Percentiles rank a stretch among this genome's conserved stretches.
Evolutionary conservation across 345 rosid genomes (phyloP).

Genomic region (Boechera retrofracta): DNA sequence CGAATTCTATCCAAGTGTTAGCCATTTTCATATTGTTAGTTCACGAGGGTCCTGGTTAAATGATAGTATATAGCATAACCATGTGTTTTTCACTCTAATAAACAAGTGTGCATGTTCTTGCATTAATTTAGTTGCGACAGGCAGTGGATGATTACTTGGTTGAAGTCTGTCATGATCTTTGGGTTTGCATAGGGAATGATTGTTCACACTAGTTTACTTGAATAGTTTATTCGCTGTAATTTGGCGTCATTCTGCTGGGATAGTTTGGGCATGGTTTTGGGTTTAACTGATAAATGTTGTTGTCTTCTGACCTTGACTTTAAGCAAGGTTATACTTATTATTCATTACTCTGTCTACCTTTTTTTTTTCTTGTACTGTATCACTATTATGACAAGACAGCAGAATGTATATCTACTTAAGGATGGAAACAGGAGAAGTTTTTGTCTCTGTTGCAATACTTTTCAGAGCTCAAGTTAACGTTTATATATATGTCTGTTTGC

Average conservation of each 20-base stretch:
- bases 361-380: conserved; percentile 16
- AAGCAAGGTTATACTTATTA: conserved; percentile 9
- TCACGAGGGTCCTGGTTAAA: conserved; percentile 16
- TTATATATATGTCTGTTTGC: conserved; percentile 45
- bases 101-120: conserved; percentile 11
- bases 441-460: conserved; percentile 18
- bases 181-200: conserved; percentile 6
- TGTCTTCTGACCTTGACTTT: conserved; percentile 19
- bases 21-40: conserved; percentile 13
- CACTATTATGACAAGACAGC: conserved; percentile 14
- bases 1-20: neutral
- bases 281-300: conserved; percentile 13
- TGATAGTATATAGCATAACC: neutral
- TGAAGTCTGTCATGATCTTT: conserved; percentile 21
- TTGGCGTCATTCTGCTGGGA: conserved; percentile 9
- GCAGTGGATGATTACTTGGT: conserved; percentile 11
- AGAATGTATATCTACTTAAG: conserved; percentile 24
- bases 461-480: conserved; percentile 27
- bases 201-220: conserved; percentile 6
- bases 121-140: conserved; percentile 21
- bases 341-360: neutral
- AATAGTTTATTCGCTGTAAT: neutral
- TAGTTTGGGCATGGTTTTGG: conserved; percentile 5
- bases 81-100: conserved; percentile 17
- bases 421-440: conserved; percentile 7